phyloP scores from a whole-genome alignment of 176 grass and related monocot species.

The Ampelocalamus luodianensis region DNA sequence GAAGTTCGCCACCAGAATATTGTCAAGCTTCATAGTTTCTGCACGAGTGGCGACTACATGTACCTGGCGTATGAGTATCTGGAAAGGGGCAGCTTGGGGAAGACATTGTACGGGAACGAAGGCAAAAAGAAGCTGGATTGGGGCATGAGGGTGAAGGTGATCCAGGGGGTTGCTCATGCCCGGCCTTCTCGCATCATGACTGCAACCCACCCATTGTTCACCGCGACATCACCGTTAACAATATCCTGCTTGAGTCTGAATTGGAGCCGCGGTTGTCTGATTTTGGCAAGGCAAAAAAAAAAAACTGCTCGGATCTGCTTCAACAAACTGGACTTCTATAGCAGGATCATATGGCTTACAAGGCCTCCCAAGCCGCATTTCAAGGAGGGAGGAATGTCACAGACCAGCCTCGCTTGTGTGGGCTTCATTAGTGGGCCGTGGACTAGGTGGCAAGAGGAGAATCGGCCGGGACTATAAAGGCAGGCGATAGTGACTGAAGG shows the following conservation, averaged over 20 bases:
- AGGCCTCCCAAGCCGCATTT: slow-evolving; percentile 29
- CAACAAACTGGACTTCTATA: slow-evolving; percentile 79
- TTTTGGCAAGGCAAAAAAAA: slow-evolving; percentile 82
- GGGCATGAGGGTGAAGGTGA: slow-evolving; percentile 71
- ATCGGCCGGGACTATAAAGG: too few species aligned
- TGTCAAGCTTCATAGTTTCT: slow-evolving; percentile 89
- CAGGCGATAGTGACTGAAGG: too few species aligned
- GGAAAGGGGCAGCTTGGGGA: slow-evolving; percentile 76
- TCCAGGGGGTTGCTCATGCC: slow-evolving; percentile 78
- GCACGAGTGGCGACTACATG: slow-evolving; percentile 66
- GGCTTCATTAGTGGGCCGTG: too few species aligned
- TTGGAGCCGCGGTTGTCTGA: slow-evolving; percentile 75
- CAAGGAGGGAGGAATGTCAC: too few species aligned
- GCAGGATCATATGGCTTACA: slow-evolving; percentile 87
- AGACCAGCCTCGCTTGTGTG: too few species aligned
- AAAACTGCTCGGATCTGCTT: slow-evolving; percentile 57
- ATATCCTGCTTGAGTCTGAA: slow-evolving; percentile 74
- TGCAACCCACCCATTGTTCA: slow-evolving; percentile 68
- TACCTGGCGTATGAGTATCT: slow-evolving; percentile 87
- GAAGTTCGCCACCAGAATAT: slow-evolving; percentile 88
- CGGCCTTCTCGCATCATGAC: slow-evolving; percentile 81
- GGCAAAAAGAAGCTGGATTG: slow-evolving; percentile 70
- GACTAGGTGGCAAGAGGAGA: too few species aligned
- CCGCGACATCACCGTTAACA: slow-evolving; percentile 73
- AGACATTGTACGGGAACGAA: slow-evolving; percentile 68